Percentiles rank a stretch among this genome's conserved stretches.
phyloP scores from a whole-genome alignment of 2,329 filamentous ascomycete species.

The Hypoxylon sp. region DNA sequence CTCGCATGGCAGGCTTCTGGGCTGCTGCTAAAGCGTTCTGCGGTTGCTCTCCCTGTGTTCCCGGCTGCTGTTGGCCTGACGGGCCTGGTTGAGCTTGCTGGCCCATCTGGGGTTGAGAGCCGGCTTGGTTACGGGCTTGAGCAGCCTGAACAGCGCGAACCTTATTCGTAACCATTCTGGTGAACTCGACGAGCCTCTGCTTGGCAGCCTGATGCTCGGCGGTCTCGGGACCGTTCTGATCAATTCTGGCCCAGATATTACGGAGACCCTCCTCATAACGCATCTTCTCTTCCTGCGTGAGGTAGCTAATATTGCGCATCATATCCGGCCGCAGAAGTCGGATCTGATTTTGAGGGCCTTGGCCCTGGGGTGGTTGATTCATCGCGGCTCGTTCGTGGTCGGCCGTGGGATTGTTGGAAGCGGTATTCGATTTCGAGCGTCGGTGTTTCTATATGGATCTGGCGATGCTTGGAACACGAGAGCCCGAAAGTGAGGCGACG shows the following conservation, averaged over 20 bases:
- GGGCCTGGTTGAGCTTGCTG: constrained; percentile 15
- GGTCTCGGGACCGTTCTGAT: constrained; percentile 57
- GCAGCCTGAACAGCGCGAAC: constrained; percentile 49
- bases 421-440: too few species aligned
- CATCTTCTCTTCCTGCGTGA: constrained; percentile 62
- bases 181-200: constrained; percentile 68
- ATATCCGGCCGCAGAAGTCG: constrained; percentile 55
- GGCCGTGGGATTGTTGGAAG: too few species aligned
- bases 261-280: constrained; percentile 67
- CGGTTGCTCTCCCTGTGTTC: constrained; percentile 31
- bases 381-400: constrained; percentile 20
- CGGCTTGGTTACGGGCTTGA: constrained; percentile 44
- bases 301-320: constrained; percentile 58
- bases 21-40: constrained; percentile 33
- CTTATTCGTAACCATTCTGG: constrained; percentile 63
- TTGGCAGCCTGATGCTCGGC: constrained; percentile 59
- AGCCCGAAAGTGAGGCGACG: too few species aligned
- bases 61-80: constrained; percentile 26
- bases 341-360: constrained; percentile 30
- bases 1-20: constrained; percentile 31
- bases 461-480: too few species aligned
- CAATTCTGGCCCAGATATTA: constrained; percentile 59
- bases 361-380: constrained; percentile 35
- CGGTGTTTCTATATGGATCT: too few species aligned
- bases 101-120: constrained; percentile 31